Evolutionary conservation across 352 stramenopile genomes (phyloP).

Genomic region (Phytopythium boreale): DNA sequence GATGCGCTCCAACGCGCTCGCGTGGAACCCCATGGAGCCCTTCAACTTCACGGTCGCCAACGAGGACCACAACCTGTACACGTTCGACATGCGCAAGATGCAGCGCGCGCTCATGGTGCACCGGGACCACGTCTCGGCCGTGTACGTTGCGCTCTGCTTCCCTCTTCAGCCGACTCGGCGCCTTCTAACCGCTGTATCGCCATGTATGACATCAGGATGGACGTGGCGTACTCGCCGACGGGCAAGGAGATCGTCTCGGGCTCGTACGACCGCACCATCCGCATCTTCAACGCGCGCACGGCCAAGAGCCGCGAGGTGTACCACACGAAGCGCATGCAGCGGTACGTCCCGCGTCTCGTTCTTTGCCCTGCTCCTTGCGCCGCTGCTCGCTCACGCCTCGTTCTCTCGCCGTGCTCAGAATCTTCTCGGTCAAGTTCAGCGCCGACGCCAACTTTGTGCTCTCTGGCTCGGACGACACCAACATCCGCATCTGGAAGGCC

Average conservation of each 20-base stretch:
- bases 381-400: neutral
- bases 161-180: neutral
- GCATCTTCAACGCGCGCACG: constrained; percentile 93
- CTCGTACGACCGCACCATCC: constrained; percentile 98
- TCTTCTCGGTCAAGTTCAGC: constrained; percentile 87
- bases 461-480: constrained; percentile 98
- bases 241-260: constrained; percentile 98
- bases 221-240: constrained; percentile 96
- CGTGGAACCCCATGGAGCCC: constrained; percentile 99
- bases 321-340: constrained; percentile 99
- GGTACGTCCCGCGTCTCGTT: constrained; percentile 33
- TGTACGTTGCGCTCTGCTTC: constrained; percentile 54
- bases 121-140: constrained; percentile 97
- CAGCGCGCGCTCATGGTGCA: constrained; percentile 93
- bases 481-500: constrained; percentile 99
- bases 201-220: constrained; percentile 68
- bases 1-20: constrained; percentile 97
- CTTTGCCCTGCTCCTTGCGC: neutral
- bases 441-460: constrained; percentile 95
- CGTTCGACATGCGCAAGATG: constrained; percentile 99
- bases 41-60: constrained; percentile 99
- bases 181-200: neutral
- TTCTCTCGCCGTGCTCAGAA: constrained; percentile 19
- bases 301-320: constrained; percentile 93
- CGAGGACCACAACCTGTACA: constrained; percentile 99